phyloP scores from a whole-genome alignment of 495 filamentous ascomycete species.

The Penicillium cinerascens region DNA sequence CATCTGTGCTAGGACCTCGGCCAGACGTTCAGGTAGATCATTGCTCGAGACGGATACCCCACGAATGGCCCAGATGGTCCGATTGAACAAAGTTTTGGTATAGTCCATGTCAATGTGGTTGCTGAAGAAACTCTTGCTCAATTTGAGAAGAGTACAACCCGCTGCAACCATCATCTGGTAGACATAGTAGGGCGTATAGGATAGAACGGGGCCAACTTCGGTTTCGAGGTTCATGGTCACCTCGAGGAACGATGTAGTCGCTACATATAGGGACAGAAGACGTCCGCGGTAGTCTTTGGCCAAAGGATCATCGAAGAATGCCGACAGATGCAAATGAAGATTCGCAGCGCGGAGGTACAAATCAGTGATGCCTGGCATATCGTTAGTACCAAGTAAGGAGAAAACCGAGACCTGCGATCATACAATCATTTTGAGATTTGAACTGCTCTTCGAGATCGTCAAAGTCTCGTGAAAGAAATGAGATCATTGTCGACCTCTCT shows the following conservation, averaged over 20 bases:
- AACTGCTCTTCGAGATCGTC: conserved; percentile 49
- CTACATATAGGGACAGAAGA: conserved; percentile 71
- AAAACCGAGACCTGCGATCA: not conserved
- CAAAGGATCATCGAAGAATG: conserved; percentile 80
- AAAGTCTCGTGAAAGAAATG: conserved; percentile 49
- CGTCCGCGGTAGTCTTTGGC: conserved; percentile 73
- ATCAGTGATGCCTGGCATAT: conserved; percentile 55
- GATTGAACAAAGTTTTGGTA: conserved; percentile 70
- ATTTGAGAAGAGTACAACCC: conserved; percentile 78
- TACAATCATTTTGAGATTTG: conserved; percentile 44
- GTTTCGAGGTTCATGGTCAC: conserved; percentile 60
- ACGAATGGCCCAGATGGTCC: conserved; percentile 72
- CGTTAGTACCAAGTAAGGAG: conserved; percentile 15
- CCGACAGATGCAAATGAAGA: conserved; percentile 79
- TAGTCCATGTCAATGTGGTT: conserved; percentile 67
- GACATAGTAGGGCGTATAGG: conserved; percentile 79
- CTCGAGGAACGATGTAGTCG: conserved; percentile 73
- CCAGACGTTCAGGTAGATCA: conserved; percentile 79
- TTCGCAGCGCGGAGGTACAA: conserved; percentile 75
- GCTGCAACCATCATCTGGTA: conserved; percentile 90
- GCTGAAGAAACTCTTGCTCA: conserved; percentile 78
- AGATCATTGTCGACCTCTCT: conserved; percentile 65
- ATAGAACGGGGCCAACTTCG: conserved; percentile 49
- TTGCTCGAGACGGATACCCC: conserved; percentile 76
- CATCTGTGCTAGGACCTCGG: conserved; percentile 87